A percentile compares a stretch with the other conserved stretches of the same genome.
These are phyloP conservation scores for Capsicum baccatum DNA, from an alignment of 257 asterid genomes.

Conservation along the genomic window DNA sequence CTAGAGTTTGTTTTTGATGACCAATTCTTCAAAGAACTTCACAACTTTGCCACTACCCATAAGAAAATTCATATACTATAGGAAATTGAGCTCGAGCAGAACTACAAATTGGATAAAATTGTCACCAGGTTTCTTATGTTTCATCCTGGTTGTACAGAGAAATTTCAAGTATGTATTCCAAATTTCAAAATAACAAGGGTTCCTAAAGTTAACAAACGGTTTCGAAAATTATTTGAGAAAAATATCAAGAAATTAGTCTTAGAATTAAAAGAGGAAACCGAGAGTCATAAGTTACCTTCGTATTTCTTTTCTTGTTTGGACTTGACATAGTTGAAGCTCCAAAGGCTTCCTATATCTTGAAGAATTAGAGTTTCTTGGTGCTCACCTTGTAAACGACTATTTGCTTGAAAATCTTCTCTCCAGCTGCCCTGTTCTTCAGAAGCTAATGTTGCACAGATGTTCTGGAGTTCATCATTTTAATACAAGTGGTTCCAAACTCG, in stretches of 20 bases:
- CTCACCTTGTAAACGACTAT: not conserved
- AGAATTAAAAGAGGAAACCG: not conserved
- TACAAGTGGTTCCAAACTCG: not conserved
- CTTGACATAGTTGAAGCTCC: not conserved
- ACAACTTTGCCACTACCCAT: not conserved
- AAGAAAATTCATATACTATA: not conserved
- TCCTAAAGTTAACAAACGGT: slow-evolving; percentile 13
- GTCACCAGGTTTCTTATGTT: slow-evolving; percentile 7
- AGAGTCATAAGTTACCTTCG: not conserved
- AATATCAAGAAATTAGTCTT: not conserved
- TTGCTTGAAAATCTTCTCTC: not conserved
- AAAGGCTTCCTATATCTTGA: not conserved
- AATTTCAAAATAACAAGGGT: not conserved
- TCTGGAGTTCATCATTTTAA: not conserved
- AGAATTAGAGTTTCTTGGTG: not conserved
- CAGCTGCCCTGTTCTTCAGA: not conserved
- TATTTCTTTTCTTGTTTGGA: slow-evolving; percentile 6
- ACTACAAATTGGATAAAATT: not conserved
- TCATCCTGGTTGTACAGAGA: not conserved
- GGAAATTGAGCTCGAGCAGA: not conserved
- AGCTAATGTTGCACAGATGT: not conserved
- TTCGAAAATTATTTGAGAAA: not conserved
- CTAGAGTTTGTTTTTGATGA: not conserved
- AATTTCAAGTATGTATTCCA: not conserved
- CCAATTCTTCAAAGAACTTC: not conserved